phyloP scores from a whole-genome alignment of 208 protist species.

The Acanthamoeba rhysodes region DNA sequence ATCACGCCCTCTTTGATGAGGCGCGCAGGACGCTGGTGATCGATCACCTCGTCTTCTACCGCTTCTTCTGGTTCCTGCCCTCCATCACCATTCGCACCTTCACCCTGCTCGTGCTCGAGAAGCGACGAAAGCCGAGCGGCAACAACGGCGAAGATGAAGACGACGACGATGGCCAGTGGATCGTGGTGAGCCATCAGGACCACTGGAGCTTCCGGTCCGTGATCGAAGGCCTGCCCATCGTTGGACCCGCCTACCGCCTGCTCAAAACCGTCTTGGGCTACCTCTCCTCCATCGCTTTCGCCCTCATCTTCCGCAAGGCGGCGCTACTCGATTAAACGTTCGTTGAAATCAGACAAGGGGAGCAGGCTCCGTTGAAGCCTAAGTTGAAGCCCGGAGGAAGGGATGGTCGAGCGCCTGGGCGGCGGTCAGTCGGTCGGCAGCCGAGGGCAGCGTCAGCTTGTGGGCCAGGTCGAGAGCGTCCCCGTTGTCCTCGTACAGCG shows the following conservation, averaged over 20 bases:
- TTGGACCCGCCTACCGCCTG: background rate
- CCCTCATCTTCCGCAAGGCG: background rate
- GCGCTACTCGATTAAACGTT: constrained; percentile 3
- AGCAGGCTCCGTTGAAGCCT: no score
- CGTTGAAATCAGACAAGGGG: no score
- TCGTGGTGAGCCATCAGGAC: constrained; percentile 20
- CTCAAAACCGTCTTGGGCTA: background rate
- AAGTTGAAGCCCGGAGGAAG: no score
- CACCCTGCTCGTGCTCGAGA: constrained; percentile 22
- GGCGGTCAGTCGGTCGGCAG: no score
- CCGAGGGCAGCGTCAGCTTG: no score
- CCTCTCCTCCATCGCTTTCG: constrained; percentile 22
- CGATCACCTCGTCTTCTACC: background rate
- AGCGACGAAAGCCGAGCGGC: background rate
- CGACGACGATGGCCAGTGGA: background rate
- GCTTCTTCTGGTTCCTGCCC: constrained; percentile 48
- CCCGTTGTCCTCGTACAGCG: no score
- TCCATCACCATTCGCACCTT: constrained; percentile 29
- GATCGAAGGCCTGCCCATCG: background rate
- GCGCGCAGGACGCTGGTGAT: constrained; percentile 28
- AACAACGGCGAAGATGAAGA: background rate
- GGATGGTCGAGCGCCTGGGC: no score
- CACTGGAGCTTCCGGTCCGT: constrained; percentile 26
- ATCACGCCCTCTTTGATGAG: constrained; percentile 6
- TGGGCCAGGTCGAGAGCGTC: no score